Conservation (phyloP, 257 asterid genomes). For the Scutellaria barbata region DNA sequence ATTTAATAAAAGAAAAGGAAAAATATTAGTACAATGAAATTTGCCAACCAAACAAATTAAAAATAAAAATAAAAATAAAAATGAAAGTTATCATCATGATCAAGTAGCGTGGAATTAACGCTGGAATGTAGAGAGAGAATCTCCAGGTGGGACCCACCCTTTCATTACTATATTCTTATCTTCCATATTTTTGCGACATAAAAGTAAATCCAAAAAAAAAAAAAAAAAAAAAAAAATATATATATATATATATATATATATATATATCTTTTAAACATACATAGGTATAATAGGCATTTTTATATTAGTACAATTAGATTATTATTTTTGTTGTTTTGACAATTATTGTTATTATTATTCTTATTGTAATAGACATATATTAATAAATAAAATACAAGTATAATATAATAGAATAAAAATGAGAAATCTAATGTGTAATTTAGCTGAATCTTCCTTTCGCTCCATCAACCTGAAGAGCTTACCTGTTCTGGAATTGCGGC, state of each 20-base stretch:
- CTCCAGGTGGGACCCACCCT: constrained; percentile 34
- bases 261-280: too few relatives aligned
- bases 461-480: not conserved
- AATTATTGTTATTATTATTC: too few relatives aligned
- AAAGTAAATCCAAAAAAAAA: not conserved
- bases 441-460: too few relatives aligned
- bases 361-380: too few relatives aligned
- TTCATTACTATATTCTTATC: constrained; percentile 31
- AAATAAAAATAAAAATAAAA: not conserved
- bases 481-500: constrained; percentile 7
- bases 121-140: constrained; percentile 38
- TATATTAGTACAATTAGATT: too few relatives aligned
- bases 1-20: not conserved
- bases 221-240: too few relatives aligned
- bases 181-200: not conserved
- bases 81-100: constrained; percentile 26
- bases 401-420: too few relatives aligned
- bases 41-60: constrained; percentile 37
- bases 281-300: too few relatives aligned
- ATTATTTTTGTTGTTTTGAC: too few relatives aligned
- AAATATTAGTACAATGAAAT: not conserved
- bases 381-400: too few relatives aligned
- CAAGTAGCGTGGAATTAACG: constrained; percentile 43
- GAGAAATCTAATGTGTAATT: too few relatives aligned
- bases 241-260: not conserved